Evolutionary conservation across 1,139 yeast genomes (phyloP).

Genomic region (Taphrina flavorubra): DNA sequence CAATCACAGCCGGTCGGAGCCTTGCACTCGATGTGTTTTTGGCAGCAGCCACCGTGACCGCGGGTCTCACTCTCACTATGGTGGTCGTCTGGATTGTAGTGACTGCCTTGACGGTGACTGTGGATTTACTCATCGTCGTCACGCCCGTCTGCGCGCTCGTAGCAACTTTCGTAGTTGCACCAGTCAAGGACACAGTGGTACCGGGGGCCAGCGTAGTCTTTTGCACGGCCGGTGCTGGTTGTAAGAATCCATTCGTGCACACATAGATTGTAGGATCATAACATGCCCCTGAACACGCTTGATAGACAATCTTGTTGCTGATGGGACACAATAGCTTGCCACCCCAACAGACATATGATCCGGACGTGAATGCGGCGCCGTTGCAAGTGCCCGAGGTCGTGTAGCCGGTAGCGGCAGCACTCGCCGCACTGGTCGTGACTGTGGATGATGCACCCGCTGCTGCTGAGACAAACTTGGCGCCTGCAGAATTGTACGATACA

Average conservation of each 20-base stretch:
- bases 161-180: neutral
- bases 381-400: slow-evolving; percentile 30
- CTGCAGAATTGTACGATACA: slow-evolving; percentile 31
- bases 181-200: neutral
- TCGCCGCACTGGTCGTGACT: slow-evolving; percentile 4
- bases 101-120: neutral
- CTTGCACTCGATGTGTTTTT: neutral
- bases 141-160: neutral
- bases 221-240: slow-evolving; percentile 14
- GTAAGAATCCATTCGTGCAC: slow-evolving; percentile 26
- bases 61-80: neutral
- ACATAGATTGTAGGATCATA: slow-evolving; percentile 24
- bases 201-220: neutral
- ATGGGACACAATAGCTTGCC: slow-evolving; percentile 23
- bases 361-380: slow-evolving; percentile 18
- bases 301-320: slow-evolving; percentile 13
- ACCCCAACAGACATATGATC: slow-evolving; percentile 34
- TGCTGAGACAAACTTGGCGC: slow-evolving; percentile 17
- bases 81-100: neutral
- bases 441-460: neutral
- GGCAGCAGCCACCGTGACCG: neutral
- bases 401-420: slow-evolving; percentile 5
- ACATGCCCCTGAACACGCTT: slow-evolving; percentile 33
- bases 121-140: neutral
- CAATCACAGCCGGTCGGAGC: neutral